phyloP scores from a whole-genome alignment of 306 rosid genomes.

The Comarum palustre region DNA sequence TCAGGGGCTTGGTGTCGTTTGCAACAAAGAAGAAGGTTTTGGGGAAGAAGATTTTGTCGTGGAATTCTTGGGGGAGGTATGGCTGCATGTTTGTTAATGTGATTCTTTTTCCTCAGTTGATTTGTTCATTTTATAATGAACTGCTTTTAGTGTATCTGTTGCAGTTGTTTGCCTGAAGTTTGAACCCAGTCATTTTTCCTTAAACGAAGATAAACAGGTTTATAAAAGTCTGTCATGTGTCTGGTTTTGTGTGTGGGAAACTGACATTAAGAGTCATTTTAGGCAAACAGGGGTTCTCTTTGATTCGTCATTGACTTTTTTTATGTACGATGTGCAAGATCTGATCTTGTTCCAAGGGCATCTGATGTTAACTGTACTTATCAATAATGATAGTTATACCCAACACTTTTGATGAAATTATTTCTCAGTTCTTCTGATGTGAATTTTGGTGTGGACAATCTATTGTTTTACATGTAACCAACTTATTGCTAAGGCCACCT shows the following conservation, averaged over 20 bases:
- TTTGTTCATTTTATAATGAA: background rate
- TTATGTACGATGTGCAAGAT: background rate
- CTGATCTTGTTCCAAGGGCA: background rate
- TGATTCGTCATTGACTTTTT: background rate
- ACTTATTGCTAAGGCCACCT: background rate
- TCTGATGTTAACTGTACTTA: background rate
- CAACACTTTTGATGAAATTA: background rate
- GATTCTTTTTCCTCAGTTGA: background rate
- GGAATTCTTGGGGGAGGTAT: conserved; percentile 98
- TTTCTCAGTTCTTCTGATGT: background rate
- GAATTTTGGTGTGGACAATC: background rate
- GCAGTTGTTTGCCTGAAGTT: background rate
- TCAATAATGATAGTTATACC: background rate
- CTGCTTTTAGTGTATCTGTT: background rate
- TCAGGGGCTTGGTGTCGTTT: conserved; percentile 98
- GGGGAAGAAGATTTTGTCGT: conserved; percentile 83
- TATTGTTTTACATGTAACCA: background rate
- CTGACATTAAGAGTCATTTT: background rate
- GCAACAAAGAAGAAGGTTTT: conserved; percentile 86
- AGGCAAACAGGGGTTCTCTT: background rate
- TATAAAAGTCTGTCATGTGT: background rate
- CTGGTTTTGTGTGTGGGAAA: background rate
- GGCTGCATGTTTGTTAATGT: conserved; percentile 22
- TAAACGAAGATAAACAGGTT: background rate
- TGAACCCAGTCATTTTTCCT: background rate